phyloP scores from a whole-genome alignment of 73 alveolate genomes.

The Paramecium tetraurelia region DNA sequence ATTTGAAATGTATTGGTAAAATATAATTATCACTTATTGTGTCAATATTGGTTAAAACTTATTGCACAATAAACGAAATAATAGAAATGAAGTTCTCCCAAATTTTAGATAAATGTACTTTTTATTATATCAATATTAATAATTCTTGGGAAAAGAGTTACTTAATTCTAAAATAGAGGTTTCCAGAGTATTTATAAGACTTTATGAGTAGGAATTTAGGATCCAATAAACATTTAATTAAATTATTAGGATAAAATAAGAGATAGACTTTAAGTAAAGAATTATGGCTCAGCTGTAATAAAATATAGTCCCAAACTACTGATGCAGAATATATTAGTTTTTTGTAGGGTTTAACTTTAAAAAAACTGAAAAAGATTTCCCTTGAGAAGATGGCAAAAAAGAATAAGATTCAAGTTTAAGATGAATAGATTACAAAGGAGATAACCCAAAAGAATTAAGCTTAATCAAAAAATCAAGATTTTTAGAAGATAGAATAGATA shows the following conservation, averaged over 20 bases:
- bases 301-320: background rate
- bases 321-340: background rate
- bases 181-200: background rate
- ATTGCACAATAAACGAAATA: background rate
- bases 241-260: background rate
- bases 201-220: background rate
- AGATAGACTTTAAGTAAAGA: background rate
- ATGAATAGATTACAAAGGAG: background rate
- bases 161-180: background rate
- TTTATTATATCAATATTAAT: background rate
- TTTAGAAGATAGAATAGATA: background rate
- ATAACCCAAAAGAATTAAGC: background rate
- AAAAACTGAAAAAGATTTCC: background rate
- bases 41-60: background rate
- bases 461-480: background rate
- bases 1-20: background rate
- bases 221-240: background rate
- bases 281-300: background rate
- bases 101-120: background rate
- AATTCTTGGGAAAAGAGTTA: background rate
- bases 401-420: background rate
- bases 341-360: background rate
- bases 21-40: background rate
- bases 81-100: background rate
- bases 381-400: background rate